Evolutionary conservation across 139 green algal genomes (phyloP).

Genomic region (Picochlorum sp.): DNA sequence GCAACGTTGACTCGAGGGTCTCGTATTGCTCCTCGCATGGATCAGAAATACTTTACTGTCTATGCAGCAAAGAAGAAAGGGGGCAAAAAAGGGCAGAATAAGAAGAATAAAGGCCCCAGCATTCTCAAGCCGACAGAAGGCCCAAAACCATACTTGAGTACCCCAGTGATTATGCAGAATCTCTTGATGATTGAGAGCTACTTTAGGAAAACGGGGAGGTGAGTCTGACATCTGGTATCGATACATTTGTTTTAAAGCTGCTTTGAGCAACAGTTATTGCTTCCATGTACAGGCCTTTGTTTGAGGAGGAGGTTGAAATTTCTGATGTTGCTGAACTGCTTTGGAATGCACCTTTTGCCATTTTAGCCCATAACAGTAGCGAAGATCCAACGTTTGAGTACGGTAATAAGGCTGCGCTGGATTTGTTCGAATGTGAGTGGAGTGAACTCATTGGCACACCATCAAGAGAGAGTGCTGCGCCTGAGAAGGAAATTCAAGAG

Average conservation of each 20-base stretch:
- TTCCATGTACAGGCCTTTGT: slow-evolving; percentile 18
- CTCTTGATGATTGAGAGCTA: slow-evolving; percentile 31
- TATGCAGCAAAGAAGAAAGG: slow-evolving; percentile 2
- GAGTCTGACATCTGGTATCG: background rate
- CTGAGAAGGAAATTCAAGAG: slow-evolving; percentile 11
- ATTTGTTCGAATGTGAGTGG: slow-evolving; percentile 30
- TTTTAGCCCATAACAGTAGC: slow-evolving; percentile 19
- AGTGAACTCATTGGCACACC: slow-evolving; percentile 25
- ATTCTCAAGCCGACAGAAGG: background rate
- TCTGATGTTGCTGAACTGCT: slow-evolving; percentile 16
- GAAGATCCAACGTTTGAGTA: slow-evolving; percentile 21
- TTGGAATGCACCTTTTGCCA: slow-evolving; percentile 27
- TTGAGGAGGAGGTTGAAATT: slow-evolving; percentile 28
- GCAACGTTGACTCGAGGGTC: too few relatives aligned
- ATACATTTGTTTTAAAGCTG: too few relatives aligned
- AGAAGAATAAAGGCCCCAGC: slow-evolving; percentile 8
- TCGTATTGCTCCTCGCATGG: too few relatives aligned
- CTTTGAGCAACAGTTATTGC: too few relatives aligned
- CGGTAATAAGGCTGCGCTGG: slow-evolving; percentile 25
- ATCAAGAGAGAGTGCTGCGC: slow-evolving; percentile 6
- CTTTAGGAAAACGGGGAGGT: slow-evolving; percentile 27
- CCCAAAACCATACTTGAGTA: slow-evolving; percentile 7
- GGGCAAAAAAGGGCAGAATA: background rate
- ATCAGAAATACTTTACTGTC: background rate
- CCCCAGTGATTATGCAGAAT: slow-evolving; percentile 32